Percentiles rank a stretch among this genome's conserved stretches.
Conservation (phyloP, 2,329 filamentous ascomycete genomes). For the Hymenoscyphus scutula region DNA sequence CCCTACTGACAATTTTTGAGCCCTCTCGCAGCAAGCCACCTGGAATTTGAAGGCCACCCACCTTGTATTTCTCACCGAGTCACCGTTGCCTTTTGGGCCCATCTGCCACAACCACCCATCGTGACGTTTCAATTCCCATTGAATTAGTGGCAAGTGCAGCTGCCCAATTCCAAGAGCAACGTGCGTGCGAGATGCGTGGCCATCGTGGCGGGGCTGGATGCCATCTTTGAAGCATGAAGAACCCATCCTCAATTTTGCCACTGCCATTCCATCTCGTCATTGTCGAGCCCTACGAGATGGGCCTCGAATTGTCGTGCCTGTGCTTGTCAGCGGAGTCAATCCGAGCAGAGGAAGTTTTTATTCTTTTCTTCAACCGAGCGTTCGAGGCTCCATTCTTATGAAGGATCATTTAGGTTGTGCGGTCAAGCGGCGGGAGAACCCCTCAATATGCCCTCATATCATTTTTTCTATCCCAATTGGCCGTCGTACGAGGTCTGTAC, state of each 20-base stretch:
- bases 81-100: background rate
- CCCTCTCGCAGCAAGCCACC: background rate
- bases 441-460: conserved; percentile 6
- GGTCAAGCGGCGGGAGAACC: conserved; percentile 10
- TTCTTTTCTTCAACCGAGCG: background rate
- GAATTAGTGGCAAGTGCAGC: background rate
- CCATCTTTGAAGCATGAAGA: conserved; percentile 8
- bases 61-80: background rate
- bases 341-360: background rate
- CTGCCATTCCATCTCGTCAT: background rate
- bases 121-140: background rate
- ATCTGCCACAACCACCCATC: no score
- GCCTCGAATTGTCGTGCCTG: conserved; percentile 2
- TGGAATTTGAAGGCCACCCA: background rate
- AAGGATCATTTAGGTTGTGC: conserved; percentile 21
- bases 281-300: background rate
- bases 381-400: background rate
- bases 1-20: background rate
- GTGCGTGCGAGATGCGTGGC: conserved; percentile 13
- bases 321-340: background rate
- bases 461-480: conserved; percentile 1
- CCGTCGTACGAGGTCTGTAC: conserved; percentile 3
- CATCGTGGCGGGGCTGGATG: conserved; percentile 13
- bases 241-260: background rate
- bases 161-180: conserved; percentile 5